Conservation (phyloP, 78 protist species). For the Polysphondylium violaceum region DNA sequence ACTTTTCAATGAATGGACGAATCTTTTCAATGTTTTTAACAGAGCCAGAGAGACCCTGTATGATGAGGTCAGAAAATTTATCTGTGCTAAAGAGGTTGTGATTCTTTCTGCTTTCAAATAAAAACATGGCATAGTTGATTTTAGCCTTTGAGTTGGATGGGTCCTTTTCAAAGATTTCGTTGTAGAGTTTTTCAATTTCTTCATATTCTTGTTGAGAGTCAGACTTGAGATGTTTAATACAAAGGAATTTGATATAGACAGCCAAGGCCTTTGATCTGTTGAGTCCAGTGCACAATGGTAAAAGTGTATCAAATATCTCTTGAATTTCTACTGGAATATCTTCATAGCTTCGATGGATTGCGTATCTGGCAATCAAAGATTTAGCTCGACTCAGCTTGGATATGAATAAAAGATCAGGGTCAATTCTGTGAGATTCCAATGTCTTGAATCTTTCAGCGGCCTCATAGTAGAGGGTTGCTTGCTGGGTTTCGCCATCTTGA, state of each 20-base stretch:
- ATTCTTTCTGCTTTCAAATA: not conserved
- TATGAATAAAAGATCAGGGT: constrained; percentile 24
- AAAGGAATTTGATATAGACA: too few species aligned
- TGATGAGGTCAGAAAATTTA: not conserved
- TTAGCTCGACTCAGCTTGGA: constrained; percentile 27
- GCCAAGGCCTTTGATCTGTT: not conserved
- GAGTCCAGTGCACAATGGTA: not conserved
- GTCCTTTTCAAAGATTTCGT: not conserved
- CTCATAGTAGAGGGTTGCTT: not conserved
- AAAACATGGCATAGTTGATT: not conserved
- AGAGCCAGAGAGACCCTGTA: not conserved
- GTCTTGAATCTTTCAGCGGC: constrained; percentile 22
- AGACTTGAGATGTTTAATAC: not conserved
- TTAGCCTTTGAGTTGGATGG: constrained; percentile 20
- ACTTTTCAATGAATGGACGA: not conserved
- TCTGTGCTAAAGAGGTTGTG: not conserved
- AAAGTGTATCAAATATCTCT: not conserved
- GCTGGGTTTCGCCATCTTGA: not conserved
- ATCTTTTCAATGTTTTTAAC: not conserved
- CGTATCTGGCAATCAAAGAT: not conserved
- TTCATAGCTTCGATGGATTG: not conserved
- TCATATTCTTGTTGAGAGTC: not conserved
- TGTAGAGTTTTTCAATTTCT: not conserved
- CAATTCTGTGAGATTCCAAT: constrained; percentile 38
- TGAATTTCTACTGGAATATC: not conserved